Base-by-base conservation (phyloP, 257 asterid genomes). In the Jacaranda mimosifolia region DNA sequence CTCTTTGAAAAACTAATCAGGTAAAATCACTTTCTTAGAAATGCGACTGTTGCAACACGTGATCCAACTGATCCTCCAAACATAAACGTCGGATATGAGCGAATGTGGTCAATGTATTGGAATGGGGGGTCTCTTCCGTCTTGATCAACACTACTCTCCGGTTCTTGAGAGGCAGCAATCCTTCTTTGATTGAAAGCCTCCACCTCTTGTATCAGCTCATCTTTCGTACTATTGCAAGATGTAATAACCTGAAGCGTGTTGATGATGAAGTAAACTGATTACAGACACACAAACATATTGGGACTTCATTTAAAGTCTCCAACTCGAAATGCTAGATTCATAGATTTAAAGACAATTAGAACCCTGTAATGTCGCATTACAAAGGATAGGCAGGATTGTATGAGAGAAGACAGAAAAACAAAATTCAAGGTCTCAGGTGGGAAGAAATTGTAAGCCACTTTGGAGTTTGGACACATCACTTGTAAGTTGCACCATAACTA, bases 21-120 rank as follows among this genome's bases (percentile, higher is more conserved):
- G 40, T 18, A 43, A 80, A 64, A 57, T 89, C 86, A 91, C 88
- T 77, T 92, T 84, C 96, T 91, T 49, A 86, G 92, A 86, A 93
- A 95, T 15, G 97, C 99, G 69, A 90, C 98, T 0, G 99, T 93
- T 49, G 99, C 99, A 63, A 95, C 99, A 10, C 99, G 97, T 2
- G 99, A 89, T 21, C 99, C 99, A 64, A 88, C 93, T 4, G 97
- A 86, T 68, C 99, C 99, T 72, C 98, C 98, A 71, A 95, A 93
- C 85, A 86, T 87, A 59, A 93, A 93, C 9, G 97, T 95, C 19
- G 97, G 99, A 73, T 91, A 95, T 3, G 98, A 77, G 73, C 96
- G 99, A 58, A 92, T 80, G 74, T 94, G 97, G 82, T 92, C 97
- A 9, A 93, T 45, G 70, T 93, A 90, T 21, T 86, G 93, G 85